Evolutionary conservation across 192 early-diverging fungal species (phyloP), one percentile per base, ranked within the genome.

Genomic region (Chytriomyces sp.): DNA sequence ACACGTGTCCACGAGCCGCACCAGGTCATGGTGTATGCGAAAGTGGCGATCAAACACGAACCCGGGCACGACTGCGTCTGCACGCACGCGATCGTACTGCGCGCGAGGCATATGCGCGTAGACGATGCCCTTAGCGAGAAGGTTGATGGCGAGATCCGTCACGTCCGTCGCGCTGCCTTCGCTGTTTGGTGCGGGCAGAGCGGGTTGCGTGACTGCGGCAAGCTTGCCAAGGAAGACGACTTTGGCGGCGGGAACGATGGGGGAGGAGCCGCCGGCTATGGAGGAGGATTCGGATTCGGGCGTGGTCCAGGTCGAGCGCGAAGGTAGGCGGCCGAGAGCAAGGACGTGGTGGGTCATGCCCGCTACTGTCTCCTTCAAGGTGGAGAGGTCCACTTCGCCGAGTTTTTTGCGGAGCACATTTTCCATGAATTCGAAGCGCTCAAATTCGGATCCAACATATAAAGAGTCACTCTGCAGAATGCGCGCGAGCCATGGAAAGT

Each of bases 401-500:
- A 70, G 44, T 25, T 55, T 52, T 44, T 53, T 71, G 4, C 70
- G 64, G 26, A 41, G 53, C 32, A 83, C 64, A 7, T 62, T 52
- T 5, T 22, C n/a, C 31, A 83, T 64, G 40, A 83, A 78, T 10
- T 39, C 22, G 73, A 64, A 77, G 12, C 81, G 66, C n/a, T 72
- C 44, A 32, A 59, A 62, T 53, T 83, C 81, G n/a, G 44, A 39
- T 7, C 64, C 64, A 33, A 68, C 59, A 70, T 64, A 79, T 30
- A 83, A 83, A 38, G 78, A 64, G 63, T 83, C 81, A 39, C 73
- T 73, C 22, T 71, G 61, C 0, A 83, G 34, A 28, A 83, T 78
- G 12, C 81, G 64, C 26, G 70, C 74, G 31, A 80, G 19, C 78
- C 78, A 80, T 25, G 59, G 12, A 28, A 70, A 41, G n/a, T 76